Percentiles rank a stretch among this genome's conserved stretches.
These are phyloP conservation scores for Trichoderma guizhouense DNA, from an alignment of 2,329 filamentous ascomycete genomes.

Conservation along the genomic window DNA sequence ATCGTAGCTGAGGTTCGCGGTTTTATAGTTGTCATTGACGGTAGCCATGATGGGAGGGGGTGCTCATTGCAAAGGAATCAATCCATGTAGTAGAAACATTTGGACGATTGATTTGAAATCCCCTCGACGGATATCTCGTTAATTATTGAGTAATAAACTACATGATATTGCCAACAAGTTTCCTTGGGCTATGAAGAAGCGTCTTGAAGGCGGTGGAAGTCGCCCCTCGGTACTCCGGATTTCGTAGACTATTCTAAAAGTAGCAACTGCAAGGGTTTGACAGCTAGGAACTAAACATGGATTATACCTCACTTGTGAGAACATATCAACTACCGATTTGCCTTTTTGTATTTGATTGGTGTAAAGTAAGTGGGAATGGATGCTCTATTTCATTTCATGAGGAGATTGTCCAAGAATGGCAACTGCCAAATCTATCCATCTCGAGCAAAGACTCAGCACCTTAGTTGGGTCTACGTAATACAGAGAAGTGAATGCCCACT, in stretches of 20 bases:
- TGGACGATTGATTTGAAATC: background rate
- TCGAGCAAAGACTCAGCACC: background rate
- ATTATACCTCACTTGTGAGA: background rate
- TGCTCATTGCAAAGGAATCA: background rate
- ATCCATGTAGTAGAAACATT: background rate
- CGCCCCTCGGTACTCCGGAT: background rate
- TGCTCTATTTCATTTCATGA: background rate
- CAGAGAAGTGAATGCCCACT: background rate
- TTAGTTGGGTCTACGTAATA: background rate
- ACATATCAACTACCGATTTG: background rate
- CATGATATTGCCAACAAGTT: background rate
- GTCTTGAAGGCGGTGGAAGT: background rate
- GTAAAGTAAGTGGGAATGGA: background rate
- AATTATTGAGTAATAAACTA: background rate
- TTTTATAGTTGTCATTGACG: background rate
- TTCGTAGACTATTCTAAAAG: background rate
- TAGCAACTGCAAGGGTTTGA: constrained; percentile 1
- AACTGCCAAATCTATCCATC: background rate
- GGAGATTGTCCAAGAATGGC: background rate
- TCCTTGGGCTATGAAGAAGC: background rate
- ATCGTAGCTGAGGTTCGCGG: background rate
- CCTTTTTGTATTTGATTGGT: background rate
- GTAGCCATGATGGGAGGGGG: background rate
- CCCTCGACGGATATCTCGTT: accelerated
- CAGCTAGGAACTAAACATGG: background rate